Base-by-base conservation (phyloP, 352 stramenopile genomes). In the Phytopythium sindhum region DNA sequence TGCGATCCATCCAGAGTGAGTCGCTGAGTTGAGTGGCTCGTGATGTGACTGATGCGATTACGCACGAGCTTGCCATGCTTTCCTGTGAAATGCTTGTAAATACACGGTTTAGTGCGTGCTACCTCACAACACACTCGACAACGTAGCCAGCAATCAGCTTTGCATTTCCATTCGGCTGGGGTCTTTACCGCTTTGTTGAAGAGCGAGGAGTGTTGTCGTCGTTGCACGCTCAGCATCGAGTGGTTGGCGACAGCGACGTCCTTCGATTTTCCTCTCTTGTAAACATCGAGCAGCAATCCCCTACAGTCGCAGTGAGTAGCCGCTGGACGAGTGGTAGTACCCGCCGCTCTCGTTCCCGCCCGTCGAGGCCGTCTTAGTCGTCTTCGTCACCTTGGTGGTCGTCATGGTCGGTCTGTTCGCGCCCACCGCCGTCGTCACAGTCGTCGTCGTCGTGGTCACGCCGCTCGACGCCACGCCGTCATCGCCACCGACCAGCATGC, bases 261-360 rank as follows among this genome's bases (percentile, higher is more conserved):
- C 33, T 11, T 10, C 33, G 33, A 14, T 10, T 48, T 21, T 26
- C 39, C 42, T 48, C 42, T 23, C 42, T 21, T 48, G 42, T n/a
- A n/a, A 10, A 7, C 42, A 26, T 2, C 0, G 4, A 17, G 39
- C 24, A 21, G 45, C 6, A 35, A 48, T 15, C n/a, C 7, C 44
- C 67, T 80, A 91, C 55, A 88, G 69, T 28, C 78, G 79, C 75
- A 89, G 64, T 33, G 75, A 87, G 70, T 89, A 88, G 15, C 82
- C 80, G 57, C 78, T 85, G 14, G 72, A 74, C 35, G 82, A 91
- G 64, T 88, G 78, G 67, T 91, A 89, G 68, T 91, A 88, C 29
- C 76, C 74, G 28, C 70, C 68, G 15, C 68, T 69, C 39, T 44
- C 70, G 29, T 12, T 61, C 12, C 64, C 42, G 33, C 33, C n/a